phyloP scores from a whole-genome alignment of 2,329 filamentous ascomycete genomes.

The Talaromyces atroroseus region DNA sequence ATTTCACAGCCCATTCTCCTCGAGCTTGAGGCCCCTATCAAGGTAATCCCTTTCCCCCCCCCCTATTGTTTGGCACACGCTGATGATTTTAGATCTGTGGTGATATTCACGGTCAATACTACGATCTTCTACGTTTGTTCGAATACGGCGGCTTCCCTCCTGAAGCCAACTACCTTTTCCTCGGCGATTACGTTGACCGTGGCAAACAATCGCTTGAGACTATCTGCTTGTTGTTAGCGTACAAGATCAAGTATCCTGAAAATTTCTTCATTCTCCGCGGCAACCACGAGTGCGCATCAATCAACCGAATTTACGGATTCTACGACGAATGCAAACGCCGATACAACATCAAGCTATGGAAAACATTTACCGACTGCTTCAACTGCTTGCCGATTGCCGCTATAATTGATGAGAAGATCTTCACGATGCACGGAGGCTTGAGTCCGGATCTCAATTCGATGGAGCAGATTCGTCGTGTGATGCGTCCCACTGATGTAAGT shows the following conservation, averaged over 20 bases:
- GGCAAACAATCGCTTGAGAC: conserved; percentile 99
- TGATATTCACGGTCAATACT: conserved; percentile 99
- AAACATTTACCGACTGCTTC: conserved; percentile 99
- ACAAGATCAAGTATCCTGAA: conserved; percentile 99
- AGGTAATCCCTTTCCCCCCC: too few relatives aligned
- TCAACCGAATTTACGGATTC: conserved; percentile 99
- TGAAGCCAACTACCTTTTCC: conserved; percentile 98
- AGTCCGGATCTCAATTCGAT: conserved; percentile 98
- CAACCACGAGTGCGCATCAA: conserved; percentile 97
- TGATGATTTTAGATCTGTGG: conserved; percentile 72
- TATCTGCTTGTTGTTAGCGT: conserved; percentile 90
- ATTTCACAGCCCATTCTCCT: conserved; percentile 98
- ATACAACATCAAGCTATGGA: conserved; percentile 99
- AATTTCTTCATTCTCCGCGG: conserved; percentile 99
- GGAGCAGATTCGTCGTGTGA: conserved; percentile 98
- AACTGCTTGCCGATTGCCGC: conserved; percentile 97
- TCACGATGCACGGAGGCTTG: conserved; percentile 98
- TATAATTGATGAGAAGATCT: conserved; percentile 99
- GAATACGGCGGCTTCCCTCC: conserved; percentile 98
- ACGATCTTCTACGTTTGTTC: conserved; percentile 92
- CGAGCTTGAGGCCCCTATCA: conserved; percentile 96
- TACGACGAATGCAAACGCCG: conserved; percentile 99
- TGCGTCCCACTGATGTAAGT: conserved; percentile 97
- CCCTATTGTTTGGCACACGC: neutral
- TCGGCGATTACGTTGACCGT: conserved; percentile 97